A percentile compares a stretch with the other conserved stretches of the same genome.
Conservation (phyloP, 1,284 basidiomycete species). For the Exobasidium cylindrosporum region DNA sequence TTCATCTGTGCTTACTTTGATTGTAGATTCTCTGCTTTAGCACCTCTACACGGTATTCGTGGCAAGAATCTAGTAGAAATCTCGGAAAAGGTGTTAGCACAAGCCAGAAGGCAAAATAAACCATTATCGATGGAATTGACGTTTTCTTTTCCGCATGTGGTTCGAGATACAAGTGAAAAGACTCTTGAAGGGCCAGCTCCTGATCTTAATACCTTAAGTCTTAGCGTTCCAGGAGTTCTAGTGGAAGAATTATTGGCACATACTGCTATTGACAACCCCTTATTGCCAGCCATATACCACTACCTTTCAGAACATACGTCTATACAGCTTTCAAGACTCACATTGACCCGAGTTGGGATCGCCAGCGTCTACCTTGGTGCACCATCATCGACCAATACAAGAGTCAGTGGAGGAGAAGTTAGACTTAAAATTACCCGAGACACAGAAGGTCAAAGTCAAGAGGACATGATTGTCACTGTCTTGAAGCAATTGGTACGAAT, state of each 20-base stretch:
- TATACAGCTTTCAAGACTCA: neutral
- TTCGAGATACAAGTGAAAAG: neutral
- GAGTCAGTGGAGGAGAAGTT: neutral
- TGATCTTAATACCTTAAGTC: neutral
- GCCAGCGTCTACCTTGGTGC: neutral
- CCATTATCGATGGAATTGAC: neutral
- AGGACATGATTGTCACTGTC: neutral
- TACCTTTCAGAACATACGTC: neutral
- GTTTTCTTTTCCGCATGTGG: neutral
- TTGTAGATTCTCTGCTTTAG: neutral
- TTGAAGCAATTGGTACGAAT: neutral
- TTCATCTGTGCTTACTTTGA: slow-evolving; percentile 4
- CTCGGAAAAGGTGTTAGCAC: neutral
- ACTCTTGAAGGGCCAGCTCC: slow-evolving; percentile 6
- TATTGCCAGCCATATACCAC: neutral
- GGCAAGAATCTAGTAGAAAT: slow-evolving; percentile 1
- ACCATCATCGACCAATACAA: neutral
- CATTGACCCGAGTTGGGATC: neutral
- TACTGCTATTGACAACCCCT: neutral
- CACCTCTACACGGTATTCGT: slow-evolving; percentile 7
- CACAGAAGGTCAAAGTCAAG: neutral
- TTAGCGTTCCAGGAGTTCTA: neutral
- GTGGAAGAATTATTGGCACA: neutral
- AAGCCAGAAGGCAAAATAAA: neutral
- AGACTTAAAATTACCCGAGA: neutral